Evolutionary conservation across 2,329 filamentous ascomycete species (phyloP), one percentile per base, ranked within the genome.

Genomic region (Aspergillus hiratsukae): DNA sequence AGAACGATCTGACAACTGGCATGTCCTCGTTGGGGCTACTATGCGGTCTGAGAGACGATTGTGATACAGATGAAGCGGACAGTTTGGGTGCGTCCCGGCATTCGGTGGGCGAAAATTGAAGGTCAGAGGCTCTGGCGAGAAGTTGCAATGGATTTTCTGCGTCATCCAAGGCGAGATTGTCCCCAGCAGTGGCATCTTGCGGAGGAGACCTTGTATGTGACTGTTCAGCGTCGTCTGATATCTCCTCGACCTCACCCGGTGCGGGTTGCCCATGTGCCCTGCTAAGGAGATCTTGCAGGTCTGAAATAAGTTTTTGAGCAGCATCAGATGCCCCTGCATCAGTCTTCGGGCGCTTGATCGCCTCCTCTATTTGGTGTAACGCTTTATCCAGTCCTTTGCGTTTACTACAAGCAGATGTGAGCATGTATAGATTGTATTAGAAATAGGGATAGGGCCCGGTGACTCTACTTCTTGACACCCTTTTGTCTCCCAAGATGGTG

Each of bases 131-230:
- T 31, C 87, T 81, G 2, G 88, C 88, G 35, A 91, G 83, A 17
- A 90, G 75, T 69, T 91, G 87, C 4, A 90, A 75, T 0, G 87
- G 87, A 58, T 90, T 91, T 66, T 91, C 87, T 3, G 87, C 87
- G 68, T 89, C 88, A 62, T 90, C 87, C 27, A 88, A 76, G 11
- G 84, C 80, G 31, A 88, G 78, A 50, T 76, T 81, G 53, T 85
- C 83, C 40, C 81, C 77, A 17, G 67, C 66, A 31, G 67, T 67
- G 11, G 59, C 57, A 35, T 66, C 68, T 7, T 56, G 63, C 8
- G 66, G 63, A 43, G 68, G 62, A 14, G 57, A 54, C 5, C 62
- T 49, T 14, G 61, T 61, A 35, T 62, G 64, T 8, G 58, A 48
- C 37, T 61, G 60, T 14, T 63, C 60, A 11, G 52, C 51, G n/a